A percentile compares a stretch with the other conserved stretches of the same genome.
Conservation (phyloP, 2,329 filamentous ascomycete species). For the Trichoderma cornu-damae region DNA sequence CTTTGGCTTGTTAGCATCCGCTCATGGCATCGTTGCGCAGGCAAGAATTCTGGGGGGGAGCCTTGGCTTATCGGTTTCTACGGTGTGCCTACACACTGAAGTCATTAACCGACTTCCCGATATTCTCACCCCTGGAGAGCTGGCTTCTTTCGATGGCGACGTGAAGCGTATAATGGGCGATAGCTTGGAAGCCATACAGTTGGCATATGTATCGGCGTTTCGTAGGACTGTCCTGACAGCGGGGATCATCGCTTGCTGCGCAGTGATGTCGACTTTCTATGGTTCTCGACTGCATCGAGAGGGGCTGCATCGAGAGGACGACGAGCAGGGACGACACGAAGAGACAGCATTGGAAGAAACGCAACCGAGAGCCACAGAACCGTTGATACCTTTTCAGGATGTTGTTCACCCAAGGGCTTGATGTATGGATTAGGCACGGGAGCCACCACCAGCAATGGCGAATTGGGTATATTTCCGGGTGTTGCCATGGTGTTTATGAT, state of each 20-base stretch:
- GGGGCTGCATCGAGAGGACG: slow-evolving; percentile 24
- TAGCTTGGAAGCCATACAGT: slow-evolving; percentile 33
- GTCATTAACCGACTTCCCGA: slow-evolving; percentile 27
- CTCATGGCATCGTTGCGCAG: slow-evolving; percentile 50
- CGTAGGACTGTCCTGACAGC: slow-evolving; percentile 44
- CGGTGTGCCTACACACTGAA: slow-evolving; percentile 40
- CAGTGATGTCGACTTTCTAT: slow-evolving; percentile 37
- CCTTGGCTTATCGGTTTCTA: slow-evolving; percentile 49
- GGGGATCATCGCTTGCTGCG: slow-evolving; percentile 37
- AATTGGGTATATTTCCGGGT: not conserved
- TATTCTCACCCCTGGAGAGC: slow-evolving; percentile 28
- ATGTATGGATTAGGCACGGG: not conserved
- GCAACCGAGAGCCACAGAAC: not conserved
- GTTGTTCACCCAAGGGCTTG: not conserved
- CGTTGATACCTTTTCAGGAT: not conserved
- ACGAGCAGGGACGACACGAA: slow-evolving; percentile 24
- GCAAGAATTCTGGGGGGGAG: slow-evolving; percentile 49
- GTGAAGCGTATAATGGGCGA: slow-evolving; percentile 24
- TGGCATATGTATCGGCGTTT: slow-evolving; percentile 43
- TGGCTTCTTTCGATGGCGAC: slow-evolving; percentile 26
- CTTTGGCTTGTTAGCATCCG: slow-evolving; percentile 36
- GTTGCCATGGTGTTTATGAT: too few species aligned
- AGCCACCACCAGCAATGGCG: not conserved
- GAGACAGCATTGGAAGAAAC: slow-evolving; percentile 21
- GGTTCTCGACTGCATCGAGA: slow-evolving; percentile 33